Percentiles rank a stretch among this genome's conserved stretches.
Evolutionary conservation across 352 stramenopile species (phyloP).

Genomic region (Globisporangium rhizosaccharum): DNA sequence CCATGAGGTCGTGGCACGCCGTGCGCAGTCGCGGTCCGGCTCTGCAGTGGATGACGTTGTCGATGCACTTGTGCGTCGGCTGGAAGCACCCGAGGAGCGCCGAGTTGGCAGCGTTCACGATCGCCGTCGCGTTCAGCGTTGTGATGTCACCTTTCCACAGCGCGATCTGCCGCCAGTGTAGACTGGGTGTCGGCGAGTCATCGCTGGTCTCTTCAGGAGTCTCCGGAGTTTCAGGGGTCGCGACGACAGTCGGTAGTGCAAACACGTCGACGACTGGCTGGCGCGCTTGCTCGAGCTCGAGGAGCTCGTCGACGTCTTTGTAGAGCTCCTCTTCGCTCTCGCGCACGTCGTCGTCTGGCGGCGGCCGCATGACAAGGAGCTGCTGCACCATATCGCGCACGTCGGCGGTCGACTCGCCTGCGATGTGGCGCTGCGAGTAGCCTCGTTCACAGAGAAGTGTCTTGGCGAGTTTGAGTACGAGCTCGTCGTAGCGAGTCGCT

Average conservation of each 20-base stretch:
- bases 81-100: slow-evolving; percentile 66
- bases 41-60: slow-evolving; percentile 71
- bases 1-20: slow-evolving; percentile 48
- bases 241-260: slow-evolving; percentile 11
- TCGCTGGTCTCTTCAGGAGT: too few species aligned
- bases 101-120: slow-evolving; percentile 67
- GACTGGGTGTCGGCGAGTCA: not conserved
- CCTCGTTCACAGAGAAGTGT: slow-evolving; percentile 31
- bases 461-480: slow-evolving; percentile 22
- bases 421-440: slow-evolving; percentile 33
- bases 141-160: slow-evolving; percentile 74
- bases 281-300: slow-evolving; percentile 16
- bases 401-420: slow-evolving; percentile 28
- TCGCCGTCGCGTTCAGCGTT: slow-evolving; percentile 44
- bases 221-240: not conserved
- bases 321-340: slow-evolving; percentile 35
- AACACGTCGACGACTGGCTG: slow-evolving; percentile 18
- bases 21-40: slow-evolving; percentile 48
- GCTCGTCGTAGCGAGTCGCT: slow-evolving; percentile 22
- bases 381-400: slow-evolving; percentile 49
- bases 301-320: slow-evolving; percentile 8
- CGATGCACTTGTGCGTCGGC: slow-evolving; percentile 61
- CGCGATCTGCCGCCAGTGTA: slow-evolving; percentile 27
- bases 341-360: slow-evolving; percentile 22
- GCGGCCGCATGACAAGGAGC: slow-evolving; percentile 34